These are phyloP conservation scores for Tylopilus subfusipes DNA, from an alignment of 768 basidiomycete genomes.

Conservation along the genomic window DNA sequence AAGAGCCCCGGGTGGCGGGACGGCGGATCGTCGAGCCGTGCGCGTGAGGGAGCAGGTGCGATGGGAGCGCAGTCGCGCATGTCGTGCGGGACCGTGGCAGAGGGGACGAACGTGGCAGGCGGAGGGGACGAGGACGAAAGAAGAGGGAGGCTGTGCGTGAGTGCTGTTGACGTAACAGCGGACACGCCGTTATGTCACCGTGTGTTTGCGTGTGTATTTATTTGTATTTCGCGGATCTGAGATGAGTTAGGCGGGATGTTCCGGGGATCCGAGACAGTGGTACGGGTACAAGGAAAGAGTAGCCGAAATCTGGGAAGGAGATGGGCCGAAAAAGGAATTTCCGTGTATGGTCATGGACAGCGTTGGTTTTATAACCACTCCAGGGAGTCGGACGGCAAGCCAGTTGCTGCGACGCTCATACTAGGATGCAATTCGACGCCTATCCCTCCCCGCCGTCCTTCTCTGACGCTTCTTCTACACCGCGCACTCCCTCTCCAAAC, in stretches of 20 bases:
- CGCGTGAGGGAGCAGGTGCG: background rate
- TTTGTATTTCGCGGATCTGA: slow-evolving; percentile 21
- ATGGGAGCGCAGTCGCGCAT: slow-evolving; percentile 11
- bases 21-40: background rate
- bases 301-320: slow-evolving; percentile 37
- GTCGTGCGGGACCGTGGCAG: background rate
- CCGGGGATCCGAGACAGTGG: slow-evolving; percentile 32
- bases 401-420: slow-evolving; percentile 23
- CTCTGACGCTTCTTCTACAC: slow-evolving; percentile 64
- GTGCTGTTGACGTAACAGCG: slow-evolving; percentile 28
- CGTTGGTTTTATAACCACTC: slow-evolving; percentile 34
- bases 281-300: slow-evolving; percentile 35
- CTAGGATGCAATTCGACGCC: slow-evolving; percentile 54
- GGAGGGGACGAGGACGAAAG: slow-evolving; percentile 2
- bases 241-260: slow-evolving; percentile 32
- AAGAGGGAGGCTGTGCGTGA: slow-evolving; percentile 30
- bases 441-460: slow-evolving; percentile 51
- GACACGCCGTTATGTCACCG: slow-evolving; percentile 31
- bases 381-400: slow-evolving; percentile 6
- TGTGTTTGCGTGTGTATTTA: slow-evolving; percentile 24
- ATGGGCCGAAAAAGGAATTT: slow-evolving; percentile 27
- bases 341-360: slow-evolving; percentile 23
- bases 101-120: slow-evolving; percentile 7
- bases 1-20: background rate
- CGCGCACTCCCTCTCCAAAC: slow-evolving; percentile 70